A percentile compares a stretch with the other conserved stretches of the same genome.
Conservation (phyloP, 1,139 yeast species). For the Wickerhamiella pararugosa region DNA sequence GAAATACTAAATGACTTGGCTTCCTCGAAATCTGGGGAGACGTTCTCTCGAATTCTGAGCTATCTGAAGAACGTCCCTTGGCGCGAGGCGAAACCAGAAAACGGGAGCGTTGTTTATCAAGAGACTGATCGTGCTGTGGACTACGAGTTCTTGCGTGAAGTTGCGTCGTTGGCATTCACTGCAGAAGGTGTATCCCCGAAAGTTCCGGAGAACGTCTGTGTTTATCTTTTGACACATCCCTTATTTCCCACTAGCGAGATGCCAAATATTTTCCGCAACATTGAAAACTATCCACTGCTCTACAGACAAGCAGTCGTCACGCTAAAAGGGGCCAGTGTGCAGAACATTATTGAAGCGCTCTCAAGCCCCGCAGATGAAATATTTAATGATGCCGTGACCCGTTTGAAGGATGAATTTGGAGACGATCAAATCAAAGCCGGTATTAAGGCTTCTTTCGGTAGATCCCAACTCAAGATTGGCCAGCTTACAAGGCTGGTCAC, state of each 20-base stretch:
- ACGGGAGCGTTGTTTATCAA: constrained; percentile 29
- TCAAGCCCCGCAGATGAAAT: constrained; percentile 39
- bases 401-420: constrained; percentile 47
- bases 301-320: constrained; percentile 71
- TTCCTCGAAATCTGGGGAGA: constrained; percentile 7
- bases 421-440: constrained; percentile 19
- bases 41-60: constrained; percentile 10
- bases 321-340: constrained; percentile 51
- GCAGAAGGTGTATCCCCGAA: constrained; percentile 6
- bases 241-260: constrained; percentile 47
- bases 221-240: constrained; percentile 76
- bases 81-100: constrained; percentile 5
- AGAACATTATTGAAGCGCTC: constrained; percentile 48
- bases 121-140: constrained; percentile 59
- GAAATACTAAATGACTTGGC: constrained; percentile 7
- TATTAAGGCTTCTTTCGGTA: constrained; percentile 12
- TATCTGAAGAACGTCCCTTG: constrained; percentile 12
- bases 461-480: constrained; percentile 19
- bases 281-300: constrained; percentile 42
- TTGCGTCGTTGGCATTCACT: constrained; percentile 33
- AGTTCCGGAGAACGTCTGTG: constrained; percentile 45
- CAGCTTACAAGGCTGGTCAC: constrained; percentile 32
- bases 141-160: constrained; percentile 36
- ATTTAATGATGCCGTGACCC: constrained; percentile 50
- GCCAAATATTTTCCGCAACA: constrained; percentile 30